Conservation (phyloP, 73 alveolate species). For the Paramecium sonneborni region DNA sequence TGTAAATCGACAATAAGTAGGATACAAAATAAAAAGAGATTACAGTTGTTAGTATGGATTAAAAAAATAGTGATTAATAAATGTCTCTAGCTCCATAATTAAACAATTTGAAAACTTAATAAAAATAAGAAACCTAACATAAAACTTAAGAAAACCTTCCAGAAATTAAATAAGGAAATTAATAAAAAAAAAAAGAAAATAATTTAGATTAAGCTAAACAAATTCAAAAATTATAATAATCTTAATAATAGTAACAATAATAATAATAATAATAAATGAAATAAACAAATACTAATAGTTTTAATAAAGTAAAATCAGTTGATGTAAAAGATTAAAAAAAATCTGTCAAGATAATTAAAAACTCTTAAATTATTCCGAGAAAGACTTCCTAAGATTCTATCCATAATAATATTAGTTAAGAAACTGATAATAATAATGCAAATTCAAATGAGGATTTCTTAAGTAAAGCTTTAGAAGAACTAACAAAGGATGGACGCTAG, state of each 20-base stretch:
- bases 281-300: background rate
- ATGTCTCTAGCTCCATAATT: background rate
- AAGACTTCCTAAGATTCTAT: background rate
- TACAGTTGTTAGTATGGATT: slow-evolving; percentile 18
- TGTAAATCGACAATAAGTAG: background rate
- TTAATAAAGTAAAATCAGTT: slow-evolving; percentile 7
- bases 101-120: background rate
- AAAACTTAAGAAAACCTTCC: background rate
- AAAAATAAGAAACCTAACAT: background rate
- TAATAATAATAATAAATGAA: background rate
- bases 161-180: background rate
- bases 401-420: background rate
- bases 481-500: background rate
- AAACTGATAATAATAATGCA: background rate
- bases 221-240: background rate
- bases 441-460: slow-evolving; percentile 7
- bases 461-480: slow-evolving; percentile 13
- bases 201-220: background rate
- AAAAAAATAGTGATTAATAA: background rate
- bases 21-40: background rate
- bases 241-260: background rate
- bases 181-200: background rate
- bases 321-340: slow-evolving; percentile 9
- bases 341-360: background rate
- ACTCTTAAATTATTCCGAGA: background rate